Evolutionary conservation across 139 green algal species (phyloP).

Genomic region (Dunaliella sp.): DNA sequence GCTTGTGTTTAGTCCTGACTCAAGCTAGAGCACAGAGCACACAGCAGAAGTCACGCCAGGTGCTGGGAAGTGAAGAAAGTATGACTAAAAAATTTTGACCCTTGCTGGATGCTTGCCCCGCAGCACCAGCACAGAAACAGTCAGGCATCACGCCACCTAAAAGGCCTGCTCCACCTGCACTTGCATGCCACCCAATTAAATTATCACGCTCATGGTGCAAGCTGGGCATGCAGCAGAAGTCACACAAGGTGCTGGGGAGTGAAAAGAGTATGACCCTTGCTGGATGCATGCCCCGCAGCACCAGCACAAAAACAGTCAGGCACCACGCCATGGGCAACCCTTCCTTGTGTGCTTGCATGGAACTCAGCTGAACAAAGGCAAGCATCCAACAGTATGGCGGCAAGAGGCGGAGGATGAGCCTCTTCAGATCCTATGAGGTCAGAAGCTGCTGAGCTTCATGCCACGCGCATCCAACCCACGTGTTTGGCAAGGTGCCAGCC

Average conservation of each 20-base stretch:
- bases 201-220: neutral
- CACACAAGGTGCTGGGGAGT: neutral
- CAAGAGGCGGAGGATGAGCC: too few species aligned
- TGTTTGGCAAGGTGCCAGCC: too few species aligned
- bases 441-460: too few species aligned
- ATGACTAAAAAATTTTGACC: neutral
- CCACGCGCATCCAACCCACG: too few species aligned
- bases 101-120: slow-evolving; percentile 64
- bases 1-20: neutral
- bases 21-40: neutral
- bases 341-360: slow-evolving; percentile 50
- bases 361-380: too few species aligned
- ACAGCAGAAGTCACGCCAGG: neutral
- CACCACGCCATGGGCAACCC: slow-evolving; percentile 66
- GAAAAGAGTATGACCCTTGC: neutral
- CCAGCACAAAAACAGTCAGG: slow-evolving; percentile 65
- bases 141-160: slow-evolving; percentile 62
- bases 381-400: too few species aligned
- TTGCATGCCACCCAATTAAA: too few species aligned
- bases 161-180: slow-evolving; percentile 69
- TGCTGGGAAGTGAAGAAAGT: neutral
- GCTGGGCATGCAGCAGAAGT: neutral
- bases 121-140: slow-evolving; percentile 69
- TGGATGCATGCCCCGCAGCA: slow-evolving; percentile 74
- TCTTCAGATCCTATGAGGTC: too few species aligned